phyloP scores from a whole-genome alignment of 2,329 filamentous ascomycete genomes.

The Xylaria sp. region DNA sequence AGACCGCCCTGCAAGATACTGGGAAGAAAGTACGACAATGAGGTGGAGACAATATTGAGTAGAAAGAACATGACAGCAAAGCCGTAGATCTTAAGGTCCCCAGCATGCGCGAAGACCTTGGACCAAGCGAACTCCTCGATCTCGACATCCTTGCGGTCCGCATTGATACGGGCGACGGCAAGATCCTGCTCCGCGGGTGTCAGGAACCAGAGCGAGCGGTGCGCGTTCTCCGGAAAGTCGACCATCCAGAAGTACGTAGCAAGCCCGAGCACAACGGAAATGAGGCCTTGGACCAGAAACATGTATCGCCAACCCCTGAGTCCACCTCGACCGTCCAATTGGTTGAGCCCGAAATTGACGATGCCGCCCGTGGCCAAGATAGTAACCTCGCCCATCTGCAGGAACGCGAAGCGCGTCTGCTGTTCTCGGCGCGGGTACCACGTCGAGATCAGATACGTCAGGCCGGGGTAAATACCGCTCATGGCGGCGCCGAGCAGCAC shows the following conservation, averaged over 20 bases:
- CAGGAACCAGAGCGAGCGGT: constrained; percentile 68
- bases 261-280: constrained; percentile 68
- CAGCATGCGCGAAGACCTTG: constrained; percentile 66
- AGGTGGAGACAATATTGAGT: constrained; percentile 73
- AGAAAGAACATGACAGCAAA: constrained; percentile 74
- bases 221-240: constrained; percentile 72
- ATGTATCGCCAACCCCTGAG: constrained; percentile 75
- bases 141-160: constrained; percentile 69
- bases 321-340: constrained; percentile 65
- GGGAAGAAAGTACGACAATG: constrained; percentile 73
- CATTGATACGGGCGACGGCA: constrained; percentile 67
- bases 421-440: constrained; percentile 74
- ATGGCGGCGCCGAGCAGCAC: constrained; percentile 74
- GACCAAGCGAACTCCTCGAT: constrained; percentile 66
- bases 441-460: constrained; percentile 64
- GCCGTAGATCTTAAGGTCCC: constrained; percentile 71
- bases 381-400: constrained; percentile 72
- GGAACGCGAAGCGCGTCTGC: constrained; percentile 72
- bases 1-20: constrained; percentile 67
- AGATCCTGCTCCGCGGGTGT: constrained; percentile 65
- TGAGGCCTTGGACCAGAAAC: constrained; percentile 73
- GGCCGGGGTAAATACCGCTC: constrained; percentile 63
- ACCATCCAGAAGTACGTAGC: constrained; percentile 77
- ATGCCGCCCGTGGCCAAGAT: constrained; percentile 73
- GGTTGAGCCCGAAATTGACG: constrained; percentile 76